These are phyloP conservation scores for Leucogyrophana mollusca DNA, from an alignment of 768 basidiomycete species.

Conservation along the genomic window DNA sequence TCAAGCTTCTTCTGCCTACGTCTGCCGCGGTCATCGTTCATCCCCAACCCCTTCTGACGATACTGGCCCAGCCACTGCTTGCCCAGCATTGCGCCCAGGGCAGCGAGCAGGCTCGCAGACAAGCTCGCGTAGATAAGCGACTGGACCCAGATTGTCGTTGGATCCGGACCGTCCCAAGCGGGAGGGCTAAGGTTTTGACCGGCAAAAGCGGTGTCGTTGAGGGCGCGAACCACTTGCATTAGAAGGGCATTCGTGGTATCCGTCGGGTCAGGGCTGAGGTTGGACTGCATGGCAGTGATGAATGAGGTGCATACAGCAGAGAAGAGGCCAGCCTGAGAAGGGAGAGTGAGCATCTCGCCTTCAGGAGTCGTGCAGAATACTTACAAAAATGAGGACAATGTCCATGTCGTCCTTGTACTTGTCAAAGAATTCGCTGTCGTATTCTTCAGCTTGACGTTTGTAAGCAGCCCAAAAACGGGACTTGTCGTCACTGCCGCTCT, in stretches of 20 bases:
- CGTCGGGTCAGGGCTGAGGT: conserved; percentile 28
- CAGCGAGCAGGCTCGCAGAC: conserved; percentile 18
- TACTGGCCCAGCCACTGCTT: conserved; percentile 15
- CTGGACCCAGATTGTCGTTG: conserved; percentile 12
- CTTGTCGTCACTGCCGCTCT: neutral
- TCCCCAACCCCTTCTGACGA: conserved; percentile 9
- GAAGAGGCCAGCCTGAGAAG: conserved; percentile 39
- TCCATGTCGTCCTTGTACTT: conserved; percentile 18
- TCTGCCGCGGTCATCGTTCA: conserved; percentile 12
- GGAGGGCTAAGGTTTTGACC: conserved; percentile 5
- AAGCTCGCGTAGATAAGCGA: conserved; percentile 19
- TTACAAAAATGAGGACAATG: conserved; percentile 21
- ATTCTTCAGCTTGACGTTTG: conserved; percentile 11
- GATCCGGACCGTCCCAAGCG: conserved; percentile 16
- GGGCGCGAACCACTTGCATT: conserved; percentile 13
- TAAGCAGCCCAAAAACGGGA: conserved; percentile 14
- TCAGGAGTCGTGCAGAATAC: neutral
- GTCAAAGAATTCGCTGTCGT: conserved; percentile 15
- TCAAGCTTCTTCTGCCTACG: conserved; percentile 9
- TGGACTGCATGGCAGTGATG: conserved; percentile 33
- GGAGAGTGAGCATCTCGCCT: no score
- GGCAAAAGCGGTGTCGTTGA: conserved; percentile 10
- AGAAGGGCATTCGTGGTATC: conserved; percentile 27
- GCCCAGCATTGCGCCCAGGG: conserved; percentile 18
- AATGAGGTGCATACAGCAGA: conserved; percentile 39